Percentiles rank a stretch among this genome's conserved stretches.
phyloP scores from a whole-genome alignment of 1,139 yeast species.

The Kodamaea fungicola region DNA sequence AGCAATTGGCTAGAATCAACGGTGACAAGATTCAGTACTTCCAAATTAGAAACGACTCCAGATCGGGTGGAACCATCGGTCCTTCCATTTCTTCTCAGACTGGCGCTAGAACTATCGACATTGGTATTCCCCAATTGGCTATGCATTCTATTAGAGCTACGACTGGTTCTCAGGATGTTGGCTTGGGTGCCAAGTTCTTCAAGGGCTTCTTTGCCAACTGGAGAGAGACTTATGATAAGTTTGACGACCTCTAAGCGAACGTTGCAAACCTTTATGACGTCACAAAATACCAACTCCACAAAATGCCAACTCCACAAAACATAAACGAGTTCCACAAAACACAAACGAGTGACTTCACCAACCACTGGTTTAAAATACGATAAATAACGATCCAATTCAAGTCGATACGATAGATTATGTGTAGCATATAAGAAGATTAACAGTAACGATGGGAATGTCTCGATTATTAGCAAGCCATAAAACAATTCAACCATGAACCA shows the following conservation, averaged over 20 bases:
- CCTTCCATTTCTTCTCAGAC: constrained; percentile 62
- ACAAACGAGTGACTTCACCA: too few relatives aligned
- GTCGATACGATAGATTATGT: too few relatives aligned
- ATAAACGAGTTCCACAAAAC: too few relatives aligned
- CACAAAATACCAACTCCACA: too few relatives aligned
- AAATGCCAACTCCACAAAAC: too few relatives aligned
- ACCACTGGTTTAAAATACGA: too few relatives aligned
- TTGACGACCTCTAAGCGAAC: constrained; percentile 41
- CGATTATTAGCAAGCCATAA: too few relatives aligned
- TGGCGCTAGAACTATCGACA: constrained; percentile 73
- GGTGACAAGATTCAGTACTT: constrained; percentile 65
- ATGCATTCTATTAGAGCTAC: constrained; percentile 84
- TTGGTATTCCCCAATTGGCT: constrained; percentile 74
- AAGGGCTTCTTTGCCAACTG: constrained; percentile 58
- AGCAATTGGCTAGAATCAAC: constrained; percentile 59
- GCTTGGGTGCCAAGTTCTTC: constrained; percentile 64
- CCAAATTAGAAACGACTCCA: constrained; percentile 66
- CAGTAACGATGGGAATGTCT: too few relatives aligned
- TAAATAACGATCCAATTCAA: too few relatives aligned
- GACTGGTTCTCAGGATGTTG: constrained; percentile 67
- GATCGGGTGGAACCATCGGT: constrained; percentile 82
- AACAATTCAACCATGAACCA: too few relatives aligned
- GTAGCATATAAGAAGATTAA: too few relatives aligned
- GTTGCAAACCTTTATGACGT: too few relatives aligned
- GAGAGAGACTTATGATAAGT: constrained; percentile 47